These are phyloP conservation scores for Phytophthora pluvialis DNA, from an alignment of 352 stramenopile species.

Conservation along the genomic window DNA sequence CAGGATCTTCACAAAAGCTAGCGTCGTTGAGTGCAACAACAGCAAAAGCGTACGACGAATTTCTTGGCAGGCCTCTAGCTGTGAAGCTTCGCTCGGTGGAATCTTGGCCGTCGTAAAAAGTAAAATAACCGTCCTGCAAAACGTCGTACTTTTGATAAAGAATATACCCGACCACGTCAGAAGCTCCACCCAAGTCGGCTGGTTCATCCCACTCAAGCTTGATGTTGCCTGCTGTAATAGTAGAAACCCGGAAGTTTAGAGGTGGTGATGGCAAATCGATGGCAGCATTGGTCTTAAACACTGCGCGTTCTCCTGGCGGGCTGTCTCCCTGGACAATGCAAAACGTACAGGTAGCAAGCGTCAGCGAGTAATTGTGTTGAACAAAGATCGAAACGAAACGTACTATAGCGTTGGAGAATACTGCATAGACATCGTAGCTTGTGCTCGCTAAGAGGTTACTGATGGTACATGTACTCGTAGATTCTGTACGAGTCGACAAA, in stretches of 20 bases:
- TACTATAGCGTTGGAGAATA: constrained; percentile 50
- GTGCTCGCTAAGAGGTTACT: constrained; percentile 44
- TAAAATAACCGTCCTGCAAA: constrained; percentile 36
- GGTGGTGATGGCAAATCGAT: constrained; percentile 53
- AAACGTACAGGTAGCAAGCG: neutral
- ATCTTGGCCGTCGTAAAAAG: constrained; percentile 62
- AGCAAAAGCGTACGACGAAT: constrained; percentile 48
- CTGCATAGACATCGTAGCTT: constrained; percentile 58
- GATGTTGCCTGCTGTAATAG: constrained; percentile 61
- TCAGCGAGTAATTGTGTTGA: neutral
- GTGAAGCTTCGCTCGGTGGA: constrained; percentile 30
- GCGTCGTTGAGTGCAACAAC: constrained; percentile 53
- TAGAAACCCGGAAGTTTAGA: constrained; percentile 38
- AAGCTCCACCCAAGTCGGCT: constrained; percentile 51
- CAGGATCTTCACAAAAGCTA: constrained; percentile 54
- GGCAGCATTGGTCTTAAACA: constrained; percentile 32
- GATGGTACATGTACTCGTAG: constrained; percentile 46
- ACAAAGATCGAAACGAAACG: neutral
- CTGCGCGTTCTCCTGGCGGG: constrained; percentile 13
- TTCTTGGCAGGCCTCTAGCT: constrained; percentile 39
- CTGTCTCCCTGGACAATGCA: constrained; percentile 41
- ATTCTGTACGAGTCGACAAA: constrained; percentile 1
- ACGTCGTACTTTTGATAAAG: constrained; percentile 49
- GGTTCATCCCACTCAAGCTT: constrained; percentile 57
- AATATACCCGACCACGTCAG: constrained; percentile 55